Base-by-base conservation (phyloP, 2,329 filamentous ascomycete genomes). In the Beauveria bassiana region DNA sequence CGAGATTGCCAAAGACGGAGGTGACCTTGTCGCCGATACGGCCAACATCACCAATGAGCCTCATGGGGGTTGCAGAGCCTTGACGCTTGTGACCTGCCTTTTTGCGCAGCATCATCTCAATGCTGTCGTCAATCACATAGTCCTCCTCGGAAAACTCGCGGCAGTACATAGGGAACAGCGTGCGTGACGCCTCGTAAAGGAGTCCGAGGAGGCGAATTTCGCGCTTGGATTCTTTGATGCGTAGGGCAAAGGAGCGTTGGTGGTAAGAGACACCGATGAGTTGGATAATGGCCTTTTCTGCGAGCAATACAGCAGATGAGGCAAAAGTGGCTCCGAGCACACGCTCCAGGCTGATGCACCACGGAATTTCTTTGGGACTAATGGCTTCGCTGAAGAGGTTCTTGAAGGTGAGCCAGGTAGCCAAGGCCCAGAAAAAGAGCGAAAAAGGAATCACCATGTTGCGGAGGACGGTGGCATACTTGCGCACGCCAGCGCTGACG, bases 11-110 rank as follows among this genome's bases (percentile, higher is more conserved):
- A 73, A 98, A 96, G 0, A 88, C 90, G 1, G 91, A 93, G 0
- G 93, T 96, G 64, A 98, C 86, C 76, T 96, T 96, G 79, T 96
- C 93, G 69, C 93, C 93, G 60, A 96, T 80, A 24, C 92, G 86
- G 46, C 90, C 89, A 56, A 91, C 87, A 61, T 88, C 86, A 61
- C 86, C 83, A 55, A 98, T 86, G 18, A 97, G 75, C 64, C 85
- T 86, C 81, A 96, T 86, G 0, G 93, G 93, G 2, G 89, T 90
- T 6, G 82, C 85, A 8, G 86, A 85, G 50, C 88, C 89, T 3
- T 75, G 75, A 47, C 74, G 77, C 65, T 72, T 78, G 66, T 76
- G 75, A 52, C 72, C 74, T 61, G 77, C 80, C 67, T 83, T 85
- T 64, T 81, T 82, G 18, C 81, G 78, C 20, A 91, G 78, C 65